Base-by-base conservation (phyloP, 352 stramenopile species). In the Phytopythium mirpurense region DNA sequence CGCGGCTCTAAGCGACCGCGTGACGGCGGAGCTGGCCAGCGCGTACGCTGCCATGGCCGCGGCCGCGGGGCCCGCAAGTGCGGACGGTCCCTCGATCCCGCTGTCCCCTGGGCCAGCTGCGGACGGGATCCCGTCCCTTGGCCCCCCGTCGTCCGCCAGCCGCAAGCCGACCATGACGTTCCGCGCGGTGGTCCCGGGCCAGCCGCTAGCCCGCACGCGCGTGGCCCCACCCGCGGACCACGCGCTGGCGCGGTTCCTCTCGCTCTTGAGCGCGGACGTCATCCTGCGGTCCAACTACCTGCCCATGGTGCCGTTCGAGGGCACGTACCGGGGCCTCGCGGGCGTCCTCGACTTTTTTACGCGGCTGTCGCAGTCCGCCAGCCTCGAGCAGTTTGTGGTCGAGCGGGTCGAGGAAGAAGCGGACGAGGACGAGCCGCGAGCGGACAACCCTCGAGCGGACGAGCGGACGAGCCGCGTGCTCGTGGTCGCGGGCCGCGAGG, bases 231-330 rank as follows among this genome's bases (percentile, higher is more conserved):
- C 83, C 4, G 69, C 73, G 40, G 81, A 93, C 57, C 81, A 88
- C 51, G 59, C 75, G 1, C 45, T 92, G 11, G 57, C 76, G 37
- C 83, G 82, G 7, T 84, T 94, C 37, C 90, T 91, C 60, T 94
- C 83, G 27, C 59, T 94, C 18, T 58, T 94, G 11, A 87, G 76
- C 26, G 72, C 82, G 0, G 81, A 94, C 45, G 67, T 94, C 38
- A 83, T 88, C 16, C 47, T 94, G 41, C 81, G 83, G 12, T 91
- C 81, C 36, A 94, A 94, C 40, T 94, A 94, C 59, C 60, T 94
- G 23, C 83, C 83, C n/a, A 94, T 94, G 83, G 83, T 94, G 37
- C 81, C 79, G n/a, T 94, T 94, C 29, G 79, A 86, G 49, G 83
- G 83, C 44, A 92, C 89, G 37, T 94, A 86, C 49, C 83, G 83